Base-by-base conservation (phyloP, 2,329 filamentous ascomycete species). In the Cordyceps cicadae region DNA sequence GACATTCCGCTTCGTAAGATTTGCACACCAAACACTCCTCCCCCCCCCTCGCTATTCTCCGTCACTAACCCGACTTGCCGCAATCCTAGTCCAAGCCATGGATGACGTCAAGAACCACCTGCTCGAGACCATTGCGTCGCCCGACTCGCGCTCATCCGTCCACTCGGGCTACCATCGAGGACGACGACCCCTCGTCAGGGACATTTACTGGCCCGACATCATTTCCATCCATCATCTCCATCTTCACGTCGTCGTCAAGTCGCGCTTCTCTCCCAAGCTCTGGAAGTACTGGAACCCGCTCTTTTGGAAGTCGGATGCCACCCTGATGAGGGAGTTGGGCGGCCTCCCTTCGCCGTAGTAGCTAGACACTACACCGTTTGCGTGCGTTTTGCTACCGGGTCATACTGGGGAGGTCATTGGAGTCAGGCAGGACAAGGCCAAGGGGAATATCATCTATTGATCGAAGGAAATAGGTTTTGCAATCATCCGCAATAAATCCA, bases 261-360 rank as follows among this genome's bases (percentile, higher is more conserved):
- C 62, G 6, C 8, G 12, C 6, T 8, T 8, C 1, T 8, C 11
- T 6, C 14, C 46, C 7, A 12, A 49, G 17, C 24, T 52, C 12
- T 48, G 59, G 26, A 64, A 61, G 43, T 64, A 64, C 34, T 63
- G 61, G 62, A 43, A 61, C 8, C 55, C 34, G 19, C 60, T 63
- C 14, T 59, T 64, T 50, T 64, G 62, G 62, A 63, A 55, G 17
- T 63, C 61, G 2, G 62, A 64, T 24, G 34, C 21, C 4, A 49
- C 19, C 14, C 49, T 64, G 5, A 21, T 64, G 51, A 41, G 8
- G 9, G 52, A 57, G 70, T 76, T 55, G 43, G 3, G 11, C n/a
- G n/a, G 2, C 15, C 6, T n/a, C 6, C n/a, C 2, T 5, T 43
- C n/a, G 41, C 34, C 4, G 12, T 37, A 7, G 34, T 37, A 12